A percentile compares a stretch with the other conserved stretches of the same genome.
Evolutionary conservation across 345 rosid species (phyloP).

Genomic region (Eucalyptus marginata): DNA sequence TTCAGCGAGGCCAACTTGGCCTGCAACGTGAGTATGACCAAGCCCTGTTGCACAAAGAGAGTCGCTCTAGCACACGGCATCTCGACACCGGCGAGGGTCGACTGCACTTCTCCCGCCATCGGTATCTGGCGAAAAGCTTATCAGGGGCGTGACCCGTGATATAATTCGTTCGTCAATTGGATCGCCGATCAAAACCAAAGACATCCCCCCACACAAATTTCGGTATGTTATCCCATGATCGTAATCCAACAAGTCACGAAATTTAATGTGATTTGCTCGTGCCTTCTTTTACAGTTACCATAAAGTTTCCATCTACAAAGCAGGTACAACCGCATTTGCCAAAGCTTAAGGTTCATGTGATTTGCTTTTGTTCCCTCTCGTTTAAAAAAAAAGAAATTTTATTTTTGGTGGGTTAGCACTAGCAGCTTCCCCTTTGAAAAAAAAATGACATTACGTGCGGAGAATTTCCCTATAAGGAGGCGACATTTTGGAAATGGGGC

Average conservation of each 20-base stretch:
- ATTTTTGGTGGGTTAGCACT: neutral
- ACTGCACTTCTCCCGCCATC: neutral
- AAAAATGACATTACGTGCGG: neutral
- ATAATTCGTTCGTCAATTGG: neutral
- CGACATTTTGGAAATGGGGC: neutral
- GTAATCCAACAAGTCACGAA: neutral
- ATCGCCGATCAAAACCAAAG: neutral
- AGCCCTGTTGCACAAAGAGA: constrained; percentile 35
- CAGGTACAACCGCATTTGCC: neutral
- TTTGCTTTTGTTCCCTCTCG: neutral
- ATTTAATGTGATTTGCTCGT: neutral
- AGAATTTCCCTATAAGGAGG: neutral
- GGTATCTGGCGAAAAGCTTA: neutral
- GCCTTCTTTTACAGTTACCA: neutral
- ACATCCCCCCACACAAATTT: neutral
- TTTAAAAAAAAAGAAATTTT: no score
- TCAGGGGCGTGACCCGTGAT: neutral
- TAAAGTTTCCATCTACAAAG: neutral
- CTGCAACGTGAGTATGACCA: constrained; percentile 69
- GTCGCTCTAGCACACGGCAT: no score
- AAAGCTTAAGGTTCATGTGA: neutral
- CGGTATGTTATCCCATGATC: neutral
- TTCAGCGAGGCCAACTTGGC: constrained; percentile 58
- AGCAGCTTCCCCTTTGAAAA: no score
- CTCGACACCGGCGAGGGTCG: neutral